These are phyloP conservation scores for Taxawa tesnikishii DNA, from an alignment of 2,329 filamentous ascomycete genomes.

Conservation along the genomic window DNA sequence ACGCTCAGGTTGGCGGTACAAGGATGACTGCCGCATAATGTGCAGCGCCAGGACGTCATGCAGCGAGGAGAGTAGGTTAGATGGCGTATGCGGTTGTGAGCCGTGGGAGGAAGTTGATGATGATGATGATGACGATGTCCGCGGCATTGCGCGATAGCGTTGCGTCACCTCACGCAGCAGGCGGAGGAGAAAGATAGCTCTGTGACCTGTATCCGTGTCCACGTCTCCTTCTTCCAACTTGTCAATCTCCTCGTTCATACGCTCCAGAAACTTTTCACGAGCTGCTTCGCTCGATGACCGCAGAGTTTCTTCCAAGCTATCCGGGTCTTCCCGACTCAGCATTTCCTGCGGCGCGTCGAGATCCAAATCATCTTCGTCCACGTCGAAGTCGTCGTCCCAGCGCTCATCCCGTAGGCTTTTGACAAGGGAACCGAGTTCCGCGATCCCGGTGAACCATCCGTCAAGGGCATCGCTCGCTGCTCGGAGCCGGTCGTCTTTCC, in stretches of 20 bases:
- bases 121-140: conserved; percentile 4
- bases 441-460: conserved; percentile 62
- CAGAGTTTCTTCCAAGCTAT: conserved; percentile 38
- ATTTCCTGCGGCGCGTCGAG: conserved; percentile 44
- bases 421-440: conserved; percentile 51
- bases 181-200: conserved; percentile 53
- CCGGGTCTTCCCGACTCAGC: conserved; percentile 62
- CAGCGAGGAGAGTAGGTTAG: conserved; percentile 49
- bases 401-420: conserved; percentile 53
- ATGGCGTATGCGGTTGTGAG: too few relatives aligned
- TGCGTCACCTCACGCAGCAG: conserved; percentile 62
- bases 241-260: conserved; percentile 30
- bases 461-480: conserved; percentile 52
- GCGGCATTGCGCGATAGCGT: conserved; percentile 50
- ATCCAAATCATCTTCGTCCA: conserved; percentile 56
- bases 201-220: conserved; percentile 38
- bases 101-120: conserved; percentile 38
- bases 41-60: conserved; percentile 48
- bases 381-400: conserved; percentile 62
- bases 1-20: neutral
- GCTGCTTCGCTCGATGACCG: conserved; percentile 33
- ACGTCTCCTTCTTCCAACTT: conserved; percentile 11
- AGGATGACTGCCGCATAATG: conserved; percentile 25
- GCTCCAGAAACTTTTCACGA: conserved; percentile 33
- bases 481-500: conserved; percentile 55